A percentile compares a stretch with the other conserved stretches of the same genome.
Evolutionary conservation across 1,284 basidiomycete genomes (phyloP).

Genomic region (Phaffia rhodozyma): DNA sequence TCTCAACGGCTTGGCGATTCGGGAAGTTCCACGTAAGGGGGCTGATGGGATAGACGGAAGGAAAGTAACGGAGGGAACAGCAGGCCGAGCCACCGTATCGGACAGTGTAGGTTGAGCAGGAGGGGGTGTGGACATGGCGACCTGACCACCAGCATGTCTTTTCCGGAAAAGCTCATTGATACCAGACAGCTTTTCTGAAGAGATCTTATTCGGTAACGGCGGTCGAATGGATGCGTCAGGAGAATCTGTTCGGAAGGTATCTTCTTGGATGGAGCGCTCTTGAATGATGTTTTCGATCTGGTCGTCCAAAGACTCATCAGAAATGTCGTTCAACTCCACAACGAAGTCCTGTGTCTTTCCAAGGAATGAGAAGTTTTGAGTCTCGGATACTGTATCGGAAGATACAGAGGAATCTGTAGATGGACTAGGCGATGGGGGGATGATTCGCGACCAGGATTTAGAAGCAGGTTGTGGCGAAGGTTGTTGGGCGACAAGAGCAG

Average conservation of each 20-base stretch:
- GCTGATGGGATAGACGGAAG: too few relatives aligned
- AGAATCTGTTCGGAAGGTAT: background rate
- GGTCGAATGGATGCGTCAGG: too few relatives aligned
- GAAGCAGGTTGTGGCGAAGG: background rate
- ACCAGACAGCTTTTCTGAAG: background rate
- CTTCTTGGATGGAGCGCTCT: background rate
- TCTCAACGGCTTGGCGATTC: too few relatives aligned
- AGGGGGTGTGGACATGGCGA: too few relatives aligned
- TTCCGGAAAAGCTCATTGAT: conserved; percentile 2
- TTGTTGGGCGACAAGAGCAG: background rate
- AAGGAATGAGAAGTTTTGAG: too few relatives aligned
- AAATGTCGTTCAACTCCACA: conserved; percentile 13
- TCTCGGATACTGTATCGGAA: too few relatives aligned
- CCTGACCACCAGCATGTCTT: background rate
- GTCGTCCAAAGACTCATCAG: background rate
- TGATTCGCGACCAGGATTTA: background rate
- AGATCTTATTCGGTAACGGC: background rate
- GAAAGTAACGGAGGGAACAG: too few relatives aligned
- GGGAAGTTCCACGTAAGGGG: too few relatives aligned
- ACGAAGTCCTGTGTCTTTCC: background rate
- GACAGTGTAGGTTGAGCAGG: too few relatives aligned
- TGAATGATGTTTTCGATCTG: background rate
- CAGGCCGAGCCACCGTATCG: too few relatives aligned
- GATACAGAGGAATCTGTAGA: too few relatives aligned
- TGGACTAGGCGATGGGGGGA: background rate